Evolutionary conservation across 345 rosid species (phyloP), one percentile per base, ranked within the genome.

Genomic region (Camelina sativa): DNA sequence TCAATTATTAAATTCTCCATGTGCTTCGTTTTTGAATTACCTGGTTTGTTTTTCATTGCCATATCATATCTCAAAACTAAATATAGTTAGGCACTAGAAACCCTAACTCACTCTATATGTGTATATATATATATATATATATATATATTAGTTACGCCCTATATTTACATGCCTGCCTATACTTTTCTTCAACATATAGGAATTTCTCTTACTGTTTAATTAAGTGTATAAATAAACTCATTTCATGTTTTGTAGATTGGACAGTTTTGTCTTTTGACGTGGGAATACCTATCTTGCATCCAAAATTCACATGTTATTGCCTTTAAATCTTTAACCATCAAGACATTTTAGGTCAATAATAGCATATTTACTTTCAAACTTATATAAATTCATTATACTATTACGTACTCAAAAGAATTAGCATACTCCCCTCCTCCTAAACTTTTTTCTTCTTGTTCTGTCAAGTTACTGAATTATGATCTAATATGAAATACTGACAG

Each of bases 71-170:
- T 66, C 53, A 8, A 8, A 57, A 37, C 34, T 40, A 38, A 16
- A 37, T 66, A 74, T 62, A 23, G 9, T 43, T 75, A 37, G 17
- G 23, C 25, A 67, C 11, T 60, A 68, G 11, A 67, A 68, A 43
- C 79, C 79, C 79, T 68, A 75, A 75, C 10, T 32, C 51, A 11
- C 61, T 37, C 34, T 23, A 47, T n/a, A 54, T 37, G 7, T 35
- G 2, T 28, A 28, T 25, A 54, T 35, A 34, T 34, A 8, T 37
- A 35, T 35, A 0, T 2, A 34, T 23, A 20, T 20, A 20, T 17
- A 17, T 37, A 35, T 35, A 0, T 2, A 34, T 23, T 38, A 40
- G 1, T 54, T 16, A 56, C 17, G 13, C 38, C 51, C 32, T 65
- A 8, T 74, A 65, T 20, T 55, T 44, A 53, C 46, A 62, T 62